Base-by-base conservation (phyloP, 139 green algal genomes). In the Picochlorum sp. region DNA sequence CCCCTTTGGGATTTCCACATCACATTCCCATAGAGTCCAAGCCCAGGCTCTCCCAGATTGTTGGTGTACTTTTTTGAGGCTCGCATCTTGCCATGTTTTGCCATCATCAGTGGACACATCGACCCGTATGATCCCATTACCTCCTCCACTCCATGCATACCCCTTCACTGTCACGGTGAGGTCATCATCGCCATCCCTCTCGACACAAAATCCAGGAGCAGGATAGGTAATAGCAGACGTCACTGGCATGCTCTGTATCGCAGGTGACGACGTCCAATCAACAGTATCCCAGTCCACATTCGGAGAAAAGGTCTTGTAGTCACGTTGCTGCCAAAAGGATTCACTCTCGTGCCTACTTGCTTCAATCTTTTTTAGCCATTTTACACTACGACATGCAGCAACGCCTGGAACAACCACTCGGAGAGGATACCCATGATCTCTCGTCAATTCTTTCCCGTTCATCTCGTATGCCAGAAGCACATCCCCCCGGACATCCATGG, bases 301-400 rank as follows among this genome's bases (percentile, higher is more conserved):
- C 20, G 87, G 87, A n/a, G 68, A 79, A 68, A 94, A 95, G n/a
- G 79, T 52, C 73, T 95, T 95, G 84, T 96, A 96, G 80, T 96
- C 90, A 9, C 69, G 64, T 74, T 88, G 78, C 77, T 94, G 85
- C 87, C 87, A 95, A 67, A 87, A 81, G 58, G 62, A 71, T 45
- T 65, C 10, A 49, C 64, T 81, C 75, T 95, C 86, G 49, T 83
- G 63, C 3, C 41, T 41, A 60, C 59, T 79, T 13, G 79, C 71
- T 15, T 87, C 66, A 28, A 91, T 73, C 24, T 73, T 59, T 72
- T 69, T 70, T 18, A 95, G 65, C 88, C 88, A 96, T 73, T 96
- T 96, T 37, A 94, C 88, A 49, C 50, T 81, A 64, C 89, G 82
- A 10, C 84, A 87, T 13, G 81, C 89, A 0, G 78, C 78, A 13